Evolutionary conservation across 2,329 filamentous ascomycete species (phyloP).

Genomic region (Penicillium sp.): DNA sequence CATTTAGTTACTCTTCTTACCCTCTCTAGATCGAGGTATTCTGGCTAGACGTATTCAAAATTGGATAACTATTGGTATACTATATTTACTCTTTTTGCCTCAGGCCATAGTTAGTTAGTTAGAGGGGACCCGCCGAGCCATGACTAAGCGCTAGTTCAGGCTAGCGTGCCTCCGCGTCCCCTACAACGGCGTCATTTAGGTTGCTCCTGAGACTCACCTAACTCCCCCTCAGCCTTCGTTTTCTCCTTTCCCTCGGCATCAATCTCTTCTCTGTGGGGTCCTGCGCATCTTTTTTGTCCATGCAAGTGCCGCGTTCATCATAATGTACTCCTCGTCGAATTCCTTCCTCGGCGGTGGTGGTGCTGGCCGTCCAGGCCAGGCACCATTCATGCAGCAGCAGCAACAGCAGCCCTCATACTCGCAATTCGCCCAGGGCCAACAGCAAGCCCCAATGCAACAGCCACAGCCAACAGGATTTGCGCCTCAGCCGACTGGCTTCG

Average conservation of each 20-base stretch:
- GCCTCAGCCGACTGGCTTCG: constrained; percentile 62
- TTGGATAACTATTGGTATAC: background rate
- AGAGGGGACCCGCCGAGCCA: background rate
- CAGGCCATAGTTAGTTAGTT: no score
- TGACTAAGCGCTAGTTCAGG: constrained; percentile 33
- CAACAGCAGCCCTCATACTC: constrained; percentile 51
- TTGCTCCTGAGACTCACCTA: constrained; percentile 36
- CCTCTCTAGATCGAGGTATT: background rate
- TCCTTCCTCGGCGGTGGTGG: constrained; percentile 81
- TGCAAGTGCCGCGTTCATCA: constrained; percentile 37
- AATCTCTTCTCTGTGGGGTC: constrained; percentile 25
- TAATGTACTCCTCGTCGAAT: constrained; percentile 91
- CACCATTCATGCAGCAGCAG: constrained; percentile 63
- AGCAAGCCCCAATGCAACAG: constrained; percentile 60
- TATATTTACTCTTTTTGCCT: constrained; percentile 6
- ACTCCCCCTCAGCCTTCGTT: constrained; percentile 33
- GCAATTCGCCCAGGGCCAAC: constrained; percentile 50
- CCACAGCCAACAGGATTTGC: constrained; percentile 58
- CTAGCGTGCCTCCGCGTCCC: constrained; percentile 40
- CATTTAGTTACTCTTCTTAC: background rate
- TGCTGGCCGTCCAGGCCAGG: constrained; percentile 72
- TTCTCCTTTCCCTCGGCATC: constrained; percentile 34
- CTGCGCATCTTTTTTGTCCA: constrained; percentile 33
- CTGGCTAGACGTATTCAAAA: background rate
- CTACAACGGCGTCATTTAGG: constrained; percentile 39